A percentile compares a stretch with the other conserved stretches of the same genome.
Evolutionary conservation across 257 asterid species (phyloP).

Genomic region (Solanum clarkiae): DNA sequence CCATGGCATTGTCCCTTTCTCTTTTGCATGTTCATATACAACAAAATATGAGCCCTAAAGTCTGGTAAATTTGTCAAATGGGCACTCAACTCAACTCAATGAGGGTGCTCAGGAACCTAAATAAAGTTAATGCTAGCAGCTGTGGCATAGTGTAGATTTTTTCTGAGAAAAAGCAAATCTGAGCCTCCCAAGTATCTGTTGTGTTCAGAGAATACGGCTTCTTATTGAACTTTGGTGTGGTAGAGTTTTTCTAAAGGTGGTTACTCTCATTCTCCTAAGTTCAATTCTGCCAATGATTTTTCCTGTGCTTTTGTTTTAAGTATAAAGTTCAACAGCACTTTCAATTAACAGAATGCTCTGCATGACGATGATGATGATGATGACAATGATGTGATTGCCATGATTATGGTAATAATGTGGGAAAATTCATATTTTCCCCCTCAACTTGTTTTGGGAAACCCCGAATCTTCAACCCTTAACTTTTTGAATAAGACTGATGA

Average conservation of each 20-base stretch:
- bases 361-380: not conserved
- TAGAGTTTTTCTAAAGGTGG: not conserved
- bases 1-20: not conserved
- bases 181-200: not conserved
- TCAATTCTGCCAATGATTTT: not conserved
- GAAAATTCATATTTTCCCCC: not conserved
- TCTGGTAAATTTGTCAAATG: not conserved
- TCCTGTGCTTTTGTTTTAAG: not conserved
- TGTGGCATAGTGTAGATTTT: not conserved
- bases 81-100: not conserved
- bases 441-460: not conserved
- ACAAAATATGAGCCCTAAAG: not conserved
- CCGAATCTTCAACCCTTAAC: not conserved
- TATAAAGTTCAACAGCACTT: not conserved
- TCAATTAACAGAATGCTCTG: not conserved
- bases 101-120: not conserved
- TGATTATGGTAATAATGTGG: not conserved
- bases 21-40: not conserved
- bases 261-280: not conserved
- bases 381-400: not conserved
- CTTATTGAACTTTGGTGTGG: not conserved
- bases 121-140: not conserved
- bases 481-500: conserved; percentile 10
- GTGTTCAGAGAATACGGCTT: not conserved
- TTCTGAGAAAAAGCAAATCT: not conserved